Base-by-base conservation (phyloP, 2,329 filamentous ascomycete genomes). In the Aspergillus aculeatus region DNA sequence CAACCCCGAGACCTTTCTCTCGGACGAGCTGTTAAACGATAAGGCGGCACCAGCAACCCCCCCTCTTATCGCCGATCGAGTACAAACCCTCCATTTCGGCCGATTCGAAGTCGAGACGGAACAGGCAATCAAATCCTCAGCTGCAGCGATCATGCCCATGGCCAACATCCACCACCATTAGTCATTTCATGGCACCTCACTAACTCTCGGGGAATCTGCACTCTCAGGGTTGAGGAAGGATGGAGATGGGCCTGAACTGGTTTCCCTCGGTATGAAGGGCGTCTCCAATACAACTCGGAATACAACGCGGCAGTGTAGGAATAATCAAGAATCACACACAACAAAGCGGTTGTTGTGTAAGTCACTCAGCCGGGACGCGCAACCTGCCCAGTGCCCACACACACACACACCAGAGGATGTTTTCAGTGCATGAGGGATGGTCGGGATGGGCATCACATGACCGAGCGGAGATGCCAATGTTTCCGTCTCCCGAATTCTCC, bases 361-460 rank as follows among this genome's bases (percentile, higher is more conserved):
- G 7, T 29, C 26, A 29, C 26, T 29, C 26, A 29, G 26, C 2
- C 26, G 26, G 26, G 26, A 35, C 14, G 14, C 12, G 5, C 32
- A 16, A 35, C 14, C 32, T 35, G 32, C 32, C 32, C 7, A 29
- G 26, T 35, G 32, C 11, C 32, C 32, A 12, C 14, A 21, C 21
- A 21, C 21, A 21, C 21, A 21, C 21, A 23, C 23, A 35, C 32
- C 11, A 12, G 14, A 12, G 32, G 11, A 12, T 44, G 16, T 7
- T 41, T 14, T 41, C 5, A 16, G 14, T 44, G 38, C 38, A n/a
- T 19, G 38, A 16, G 21, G 11, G 31, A 44, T 29, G 7, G 7
- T 29, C 47, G 56, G 26, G 23, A 62, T 52, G 54, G 56, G 19
- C 61, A 67, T 71, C 66, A 69, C 66, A 66, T 72, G 69, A 71